phyloP scores from a whole-genome alignment of 352 stramenopile genomes.

The Phytophthora ohioensis region DNA sequence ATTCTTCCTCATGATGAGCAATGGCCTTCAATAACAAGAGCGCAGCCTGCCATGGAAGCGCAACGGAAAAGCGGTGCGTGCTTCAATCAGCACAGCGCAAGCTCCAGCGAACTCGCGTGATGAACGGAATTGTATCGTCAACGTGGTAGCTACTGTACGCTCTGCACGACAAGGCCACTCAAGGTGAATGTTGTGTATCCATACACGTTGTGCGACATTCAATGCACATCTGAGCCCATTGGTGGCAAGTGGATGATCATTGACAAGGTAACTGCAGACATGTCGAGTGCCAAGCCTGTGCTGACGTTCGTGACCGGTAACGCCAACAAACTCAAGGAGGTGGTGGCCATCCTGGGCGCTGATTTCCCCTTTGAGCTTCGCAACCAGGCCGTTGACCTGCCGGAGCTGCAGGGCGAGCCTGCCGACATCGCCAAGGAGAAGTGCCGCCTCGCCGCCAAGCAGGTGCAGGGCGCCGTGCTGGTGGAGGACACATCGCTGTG shows the following conservation, averaged over 20 bases:
- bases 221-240: constrained; percentile 18
- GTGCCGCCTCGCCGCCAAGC: constrained; percentile 89
- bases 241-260: constrained; percentile 1
- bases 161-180: background rate
- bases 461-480: constrained; percentile 91
- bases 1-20: too few relatives aligned
- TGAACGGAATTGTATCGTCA: too few relatives aligned
- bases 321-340: constrained; percentile 86
- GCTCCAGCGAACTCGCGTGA: too few relatives aligned
- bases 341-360: constrained; percentile 81
- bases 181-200: background rate
- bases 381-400: constrained; percentile 95
- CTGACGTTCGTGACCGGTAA: constrained; percentile 90
- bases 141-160: too few relatives aligned
- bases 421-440: constrained; percentile 96
- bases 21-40: too few relatives aligned
- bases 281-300: constrained; percentile 50
- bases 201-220: constrained; percentile 34
- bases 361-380: constrained; percentile 93
- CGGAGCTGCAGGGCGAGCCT: constrained; percentile 97
- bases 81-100: too few relatives aligned
- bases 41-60: too few relatives aligned
- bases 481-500: constrained; percentile 98
- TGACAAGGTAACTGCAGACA: constrained; percentile 13
- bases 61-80: too few relatives aligned